Base-by-base conservation (phyloP, 2,329 filamentous ascomycete species). In the Sclerotinia spermophila region DNA sequence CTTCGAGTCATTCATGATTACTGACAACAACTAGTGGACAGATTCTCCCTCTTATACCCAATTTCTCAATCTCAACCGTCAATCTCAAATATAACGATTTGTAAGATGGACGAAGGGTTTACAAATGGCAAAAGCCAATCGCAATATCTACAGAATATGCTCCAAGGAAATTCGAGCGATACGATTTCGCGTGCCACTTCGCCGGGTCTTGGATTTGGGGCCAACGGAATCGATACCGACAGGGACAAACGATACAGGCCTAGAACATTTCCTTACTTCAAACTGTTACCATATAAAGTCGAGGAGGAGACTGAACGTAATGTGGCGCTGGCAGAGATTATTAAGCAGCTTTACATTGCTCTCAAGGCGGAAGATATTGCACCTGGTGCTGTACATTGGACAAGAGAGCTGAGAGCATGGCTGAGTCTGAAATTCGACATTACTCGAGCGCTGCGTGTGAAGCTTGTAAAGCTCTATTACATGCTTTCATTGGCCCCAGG, bases 371-470 rank as follows among this genome's bases (percentile, higher is more conserved):
- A 97, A 75, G 96, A 99, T 81, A 98, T 98, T 81, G 90, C 92
- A 35, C 93, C 95, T 0, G 96, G 96, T 45, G 96, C 95, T 40
- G 86, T 97, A 72, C 95, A 99, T 82, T 99, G 96, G 96, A 97
- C 96, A 24, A 90, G 95, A 75, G 96, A 99, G 86, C 90, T 99
- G 62, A 89, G 94, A 79, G 93, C 92, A 81, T 99, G 96, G 96
- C 86, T 99, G 75, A 92, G 91, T 68, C 89, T 99, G 81, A 99
- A 99, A 85, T 99, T 99, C 79, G 95, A 99, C 82, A 93, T 97
- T 79, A 93, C 93, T 62, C 89, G 92, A 77, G 90, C 91, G 79
- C 89, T 94, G 75, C 87, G 96, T 71, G 89, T 94, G 64, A 93
- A 89, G 81, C 87, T 99, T 42, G 92, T 96, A 42, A 92, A 91